These are phyloP conservation scores for Coemansia sp. DNA, from an alignment of 192 early-diverging fungal genomes.

Conservation along the genomic window DNA sequence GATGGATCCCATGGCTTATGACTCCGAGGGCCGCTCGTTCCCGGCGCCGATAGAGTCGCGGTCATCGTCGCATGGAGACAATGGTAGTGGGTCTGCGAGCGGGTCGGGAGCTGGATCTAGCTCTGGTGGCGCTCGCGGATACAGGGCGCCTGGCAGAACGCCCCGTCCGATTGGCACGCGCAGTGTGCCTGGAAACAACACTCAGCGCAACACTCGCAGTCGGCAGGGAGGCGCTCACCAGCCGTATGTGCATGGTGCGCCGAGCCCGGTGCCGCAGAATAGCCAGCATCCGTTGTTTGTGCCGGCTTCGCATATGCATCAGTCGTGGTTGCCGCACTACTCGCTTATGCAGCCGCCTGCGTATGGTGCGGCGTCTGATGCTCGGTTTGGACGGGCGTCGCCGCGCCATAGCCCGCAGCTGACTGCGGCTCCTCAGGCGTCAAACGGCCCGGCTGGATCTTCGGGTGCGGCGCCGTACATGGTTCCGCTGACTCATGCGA, in stretches of 20 bases:
- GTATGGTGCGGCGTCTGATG: neutral
- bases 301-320: neutral
- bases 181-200: constrained; percentile 13
- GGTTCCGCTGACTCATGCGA: constrained; percentile 4
- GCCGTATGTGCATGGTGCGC: neutral
- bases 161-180: constrained; percentile 46
- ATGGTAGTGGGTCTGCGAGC: neutral
- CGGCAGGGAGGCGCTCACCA: neutral
- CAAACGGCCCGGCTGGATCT: neutral
- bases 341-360: constrained; percentile 8
- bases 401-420: constrained; percentile 20
- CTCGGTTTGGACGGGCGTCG: constrained; percentile 6
- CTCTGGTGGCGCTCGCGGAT: neutral
- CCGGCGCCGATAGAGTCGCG: constrained; percentile 8
- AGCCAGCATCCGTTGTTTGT: constrained; percentile 1
- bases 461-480: constrained; percentile 9
- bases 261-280: neutral
- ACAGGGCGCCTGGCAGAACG: constrained; percentile 6
- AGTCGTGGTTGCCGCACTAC: constrained; percentile 23
- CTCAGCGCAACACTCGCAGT: constrained; percentile 8
- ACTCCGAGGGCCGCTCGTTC: neutral
- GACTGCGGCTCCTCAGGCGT: neutral
- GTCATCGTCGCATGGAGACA: constrained; percentile 23
- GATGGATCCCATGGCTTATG: constrained; percentile 19
- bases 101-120: neutral